Base-by-base conservation (phyloP, 1,139 yeast genomes). In the Candida sanyaensis region DNA sequence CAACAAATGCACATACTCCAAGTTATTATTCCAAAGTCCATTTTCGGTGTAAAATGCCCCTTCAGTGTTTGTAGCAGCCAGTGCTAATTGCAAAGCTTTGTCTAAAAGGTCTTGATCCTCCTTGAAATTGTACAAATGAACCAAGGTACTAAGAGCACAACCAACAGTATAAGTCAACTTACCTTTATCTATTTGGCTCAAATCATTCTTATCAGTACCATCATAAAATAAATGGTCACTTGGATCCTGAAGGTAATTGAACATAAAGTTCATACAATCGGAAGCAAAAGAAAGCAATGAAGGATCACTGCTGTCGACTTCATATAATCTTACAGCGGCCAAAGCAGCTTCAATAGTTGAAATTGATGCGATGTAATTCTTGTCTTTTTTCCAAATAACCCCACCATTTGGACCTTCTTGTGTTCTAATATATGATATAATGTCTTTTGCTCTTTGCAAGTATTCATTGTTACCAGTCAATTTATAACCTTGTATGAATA, bases 131-230 rank as follows among this genome's bases (percentile, higher is more conserved):
- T 51, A 46, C 45, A 71, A 55, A 45, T 62, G 62, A 1, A 71
- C 63, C 47, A 68, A 60, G 2, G 71, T 56, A 11, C 71, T 65
- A 40, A 71, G 57, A n/a, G 69, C 64, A 17, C 58, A 55, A 0
- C 76, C 77, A 7, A 68, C 65, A 2, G 76, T 69, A 52, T 71
- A 71, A 4, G 75, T 59, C 43, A 71, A 60, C 50, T 70, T 69
- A 0, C 75, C 76, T 24, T 55, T 55, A 53, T 71, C 66, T 12
- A 64, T 45, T 12, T 55, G 44, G 26, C 51, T 49, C 17, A 61
- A 61, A 32, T 61, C 54, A 21, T 48, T 42, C 12, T 54, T 54
- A 39, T 62, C 54, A 37, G 59, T 50, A 2, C 75, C 75, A 54
- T 71, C 76, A 39, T 56, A 59, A 36, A 71, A 65, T 26, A 68